Evolutionary conservation across 2,329 filamentous ascomycete species (phyloP), one percentile per base, ranked within the genome.

Genomic region (Penicillium crustosum): DNA sequence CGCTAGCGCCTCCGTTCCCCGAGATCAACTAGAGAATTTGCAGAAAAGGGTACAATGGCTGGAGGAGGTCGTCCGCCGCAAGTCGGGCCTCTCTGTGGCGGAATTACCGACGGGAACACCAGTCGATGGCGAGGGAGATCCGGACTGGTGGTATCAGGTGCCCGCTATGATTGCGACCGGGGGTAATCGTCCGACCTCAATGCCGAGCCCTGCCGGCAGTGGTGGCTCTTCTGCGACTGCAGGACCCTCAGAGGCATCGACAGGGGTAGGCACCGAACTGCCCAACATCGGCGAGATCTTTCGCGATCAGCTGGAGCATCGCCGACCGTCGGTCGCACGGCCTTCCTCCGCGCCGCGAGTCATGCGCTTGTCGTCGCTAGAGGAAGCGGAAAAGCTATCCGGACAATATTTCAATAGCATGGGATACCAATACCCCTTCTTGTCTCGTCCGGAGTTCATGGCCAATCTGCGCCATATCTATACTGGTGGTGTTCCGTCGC

Each of bases 261-360:
- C 59, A 1, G 63, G 59, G 1, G 65, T 74, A 23, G 70, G 70
- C 0, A 64, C 68, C 0, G 71, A 74, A 47, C 56, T 76, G 13
- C 73, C 73, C 10, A 75, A 76, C 38, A 72, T 76, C 6, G 72
- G 73, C 12, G 73, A 76, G 55, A 73, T 76, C 38, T 75, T 76
- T 62, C 71, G 73, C 44, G 73, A 76, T 57, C 69, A 75, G 45
- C 59, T 76, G 9, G 73, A 76, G 61, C 70, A 76, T 53, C 71
- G 73, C 21, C 68, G 69, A 15, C 72, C 68, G 15, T 71, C 71
- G 1, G 62, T 73, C 10, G 70, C 73, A 15, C 71, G 73, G 21
- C 69, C 72, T 17, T 55, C 68, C 15, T 66, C 68, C 4, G 66
- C 71, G 6, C 72, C 72, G 25, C 70, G 68, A 15, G 68, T 75